Percentiles rank a stretch among this genome's conserved stretches.
These are phyloP conservation scores for Rhazya stricta DNA, from an alignment of 257 asterid species.

Conservation along the genomic window DNA sequence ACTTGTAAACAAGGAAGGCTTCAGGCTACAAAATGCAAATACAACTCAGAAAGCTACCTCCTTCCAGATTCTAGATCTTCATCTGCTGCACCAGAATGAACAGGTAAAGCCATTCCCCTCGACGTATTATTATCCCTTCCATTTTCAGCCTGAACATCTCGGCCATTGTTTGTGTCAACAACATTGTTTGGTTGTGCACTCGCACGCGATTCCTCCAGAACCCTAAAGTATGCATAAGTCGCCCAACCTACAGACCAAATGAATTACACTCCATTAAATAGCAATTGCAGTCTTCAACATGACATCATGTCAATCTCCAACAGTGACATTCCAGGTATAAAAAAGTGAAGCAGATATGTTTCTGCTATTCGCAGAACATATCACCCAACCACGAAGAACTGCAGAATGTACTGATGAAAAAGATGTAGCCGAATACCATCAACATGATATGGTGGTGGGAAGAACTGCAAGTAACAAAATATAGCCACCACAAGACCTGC, in stretches of 20 bases:
- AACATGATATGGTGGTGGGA: slow-evolving; percentile 74
- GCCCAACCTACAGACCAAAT: slow-evolving; percentile 52
- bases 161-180: slow-evolving; percentile 16
- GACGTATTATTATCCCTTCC: slow-evolving; percentile 25
- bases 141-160: slow-evolving; percentile 28
- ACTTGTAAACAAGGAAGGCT: not conserved
- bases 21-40: not conserved
- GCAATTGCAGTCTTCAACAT: not conserved
- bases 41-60: slow-evolving; percentile 17
- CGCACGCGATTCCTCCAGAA: slow-evolving; percentile 41
- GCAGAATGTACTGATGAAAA: not conserved
- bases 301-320: too few species aligned
- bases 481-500: slow-evolving; percentile 62
- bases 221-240: slow-evolving; percentile 48
- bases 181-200: slow-evolving; percentile 1
- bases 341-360: not conserved
- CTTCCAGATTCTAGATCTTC: slow-evolving; percentile 64
- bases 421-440: slow-evolving; percentile 38
- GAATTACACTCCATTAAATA: not conserved
- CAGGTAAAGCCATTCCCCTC: slow-evolving; percentile 17
- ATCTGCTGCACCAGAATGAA: slow-evolving; percentile 22
- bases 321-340: not conserved
- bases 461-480: slow-evolving; percentile 81
- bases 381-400: not conserved
- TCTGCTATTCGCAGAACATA: not conserved